A percentile compares a stretch with the other conserved stretches of the same genome.
These are phyloP conservation scores for Dactylonectria estremocensis DNA, from an alignment of 2,329 filamentous ascomycete species.

Conservation along the genomic window DNA sequence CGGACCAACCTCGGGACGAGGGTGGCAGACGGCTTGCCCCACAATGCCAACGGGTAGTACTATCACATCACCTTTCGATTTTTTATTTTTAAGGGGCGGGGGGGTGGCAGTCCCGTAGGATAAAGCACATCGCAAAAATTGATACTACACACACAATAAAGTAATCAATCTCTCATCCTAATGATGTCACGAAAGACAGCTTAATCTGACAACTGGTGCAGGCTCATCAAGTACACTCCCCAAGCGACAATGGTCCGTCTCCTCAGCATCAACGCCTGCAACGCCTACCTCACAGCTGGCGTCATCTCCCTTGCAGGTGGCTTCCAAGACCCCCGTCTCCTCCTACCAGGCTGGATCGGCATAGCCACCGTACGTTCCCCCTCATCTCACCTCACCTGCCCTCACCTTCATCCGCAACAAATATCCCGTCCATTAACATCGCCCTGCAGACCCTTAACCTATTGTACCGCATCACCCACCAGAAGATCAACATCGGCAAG, in stretches of 20 bases:
- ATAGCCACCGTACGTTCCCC: slow-evolving; percentile 75
- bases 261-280: slow-evolving; percentile 80
- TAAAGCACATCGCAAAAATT: no score
- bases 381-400: slow-evolving; percentile 11
- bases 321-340: slow-evolving; percentile 77
- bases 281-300: slow-evolving; percentile 82
- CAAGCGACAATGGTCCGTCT: slow-evolving; percentile 86
- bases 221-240: slow-evolving; percentile 88
- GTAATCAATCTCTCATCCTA: no score
- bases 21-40: no score
- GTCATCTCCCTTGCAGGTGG: slow-evolving; percentile 80
- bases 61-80: no score
- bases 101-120: no score
- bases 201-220: slow-evolving; percentile 56
- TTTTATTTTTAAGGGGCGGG: no score
- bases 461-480: slow-evolving; percentile 83
- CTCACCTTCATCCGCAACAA: not conserved
- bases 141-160: no score
- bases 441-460: slow-evolving; percentile 76
- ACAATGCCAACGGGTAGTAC: no score
- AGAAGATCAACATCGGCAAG: slow-evolving; percentile 84
- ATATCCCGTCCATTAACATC: slow-evolving; percentile 15
- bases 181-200: no score
- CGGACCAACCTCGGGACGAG: no score
- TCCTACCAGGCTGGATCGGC: slow-evolving; percentile 83